Percentiles rank a stretch among this genome's conserved stretches.
Evolutionary conservation across 345 rosid species (phyloP).

Genomic region (Eucalyptus regnans): DNA sequence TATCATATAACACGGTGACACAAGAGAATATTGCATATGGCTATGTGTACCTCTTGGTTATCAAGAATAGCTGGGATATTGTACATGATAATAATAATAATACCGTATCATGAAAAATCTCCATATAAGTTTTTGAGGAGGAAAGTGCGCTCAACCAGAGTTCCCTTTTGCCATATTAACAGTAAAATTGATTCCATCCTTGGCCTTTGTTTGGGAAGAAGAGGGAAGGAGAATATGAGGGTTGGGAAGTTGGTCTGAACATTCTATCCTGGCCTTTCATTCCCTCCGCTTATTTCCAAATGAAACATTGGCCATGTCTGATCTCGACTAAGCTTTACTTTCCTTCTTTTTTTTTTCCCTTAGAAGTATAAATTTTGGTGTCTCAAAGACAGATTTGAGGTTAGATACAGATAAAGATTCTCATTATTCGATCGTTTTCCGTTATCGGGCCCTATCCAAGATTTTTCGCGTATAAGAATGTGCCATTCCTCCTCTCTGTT

Average conservation of each 20-base stretch:
- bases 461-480: background rate
- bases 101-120: too few species aligned
- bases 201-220: background rate
- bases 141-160: background rate
- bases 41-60: too few species aligned
- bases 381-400: background rate
- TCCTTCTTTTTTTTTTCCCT: background rate
- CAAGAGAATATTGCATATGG: too few species aligned
- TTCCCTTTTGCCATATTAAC: background rate
- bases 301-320: background rate
- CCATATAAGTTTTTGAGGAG: background rate
- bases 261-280: background rate
- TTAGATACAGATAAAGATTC: background rate
- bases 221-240: background rate
- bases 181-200: too few species aligned
- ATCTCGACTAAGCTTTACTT: background rate
- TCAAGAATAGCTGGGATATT: too few species aligned
- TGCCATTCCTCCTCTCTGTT: background rate
- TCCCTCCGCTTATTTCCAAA: background rate
- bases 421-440: background rate
- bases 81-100: too few species aligned
- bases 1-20: too few species aligned
- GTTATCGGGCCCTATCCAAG: background rate
- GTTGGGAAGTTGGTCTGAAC: background rate
- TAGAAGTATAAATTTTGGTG: background rate